A percentile compares a stretch with the other conserved stretches of the same genome.
phyloP scores from a whole-genome alignment of 768 basidiomycete genomes.

The Auricularia cornea region DNA sequence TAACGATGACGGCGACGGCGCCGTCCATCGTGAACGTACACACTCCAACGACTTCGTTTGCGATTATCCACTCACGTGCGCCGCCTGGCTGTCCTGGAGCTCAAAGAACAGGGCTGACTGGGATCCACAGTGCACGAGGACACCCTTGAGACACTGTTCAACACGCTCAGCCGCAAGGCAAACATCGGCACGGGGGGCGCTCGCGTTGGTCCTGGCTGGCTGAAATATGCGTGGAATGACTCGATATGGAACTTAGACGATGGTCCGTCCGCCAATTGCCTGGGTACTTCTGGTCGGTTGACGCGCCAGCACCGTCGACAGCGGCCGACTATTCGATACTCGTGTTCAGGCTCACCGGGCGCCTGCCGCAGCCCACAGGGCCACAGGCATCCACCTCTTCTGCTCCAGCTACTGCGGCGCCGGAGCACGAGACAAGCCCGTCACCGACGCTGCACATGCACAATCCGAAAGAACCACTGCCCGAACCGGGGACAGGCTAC shows the following conservation, averaged over 20 bases:
- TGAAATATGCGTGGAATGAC: constrained; percentile 80
- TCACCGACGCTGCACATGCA: constrained; percentile 51
- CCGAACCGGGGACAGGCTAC: constrained; percentile 48
- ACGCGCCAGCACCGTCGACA: constrained; percentile 15
- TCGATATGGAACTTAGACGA: constrained; percentile 84
- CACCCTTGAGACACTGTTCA: constrained; percentile 50
- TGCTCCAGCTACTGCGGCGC: not conserved
- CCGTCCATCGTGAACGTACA: constrained; percentile 55
- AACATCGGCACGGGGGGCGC: constrained; percentile 48
- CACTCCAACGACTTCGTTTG: constrained; percentile 66
- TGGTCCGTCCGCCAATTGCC: constrained; percentile 38
- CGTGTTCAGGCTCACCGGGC: constrained; percentile 47
- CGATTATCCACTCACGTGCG: constrained; percentile 64
- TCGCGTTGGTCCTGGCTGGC: constrained; percentile 66
- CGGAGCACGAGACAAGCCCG: not conserved
- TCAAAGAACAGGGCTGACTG: not conserved
- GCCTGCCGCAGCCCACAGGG: not conserved
- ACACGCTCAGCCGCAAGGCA: constrained; percentile 63
- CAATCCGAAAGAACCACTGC: constrained; percentile 51
- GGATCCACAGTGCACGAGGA: constrained; percentile 56
- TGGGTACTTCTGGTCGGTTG: not conserved
- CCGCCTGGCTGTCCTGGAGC: not conserved
- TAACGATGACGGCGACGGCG: not conserved
- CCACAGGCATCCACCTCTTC: not conserved
- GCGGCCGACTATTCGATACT: constrained; percentile 89